Evolutionary conservation across 1,139 yeast species (phyloP).

Genomic region (Zygoascus hellenicus): DNA sequence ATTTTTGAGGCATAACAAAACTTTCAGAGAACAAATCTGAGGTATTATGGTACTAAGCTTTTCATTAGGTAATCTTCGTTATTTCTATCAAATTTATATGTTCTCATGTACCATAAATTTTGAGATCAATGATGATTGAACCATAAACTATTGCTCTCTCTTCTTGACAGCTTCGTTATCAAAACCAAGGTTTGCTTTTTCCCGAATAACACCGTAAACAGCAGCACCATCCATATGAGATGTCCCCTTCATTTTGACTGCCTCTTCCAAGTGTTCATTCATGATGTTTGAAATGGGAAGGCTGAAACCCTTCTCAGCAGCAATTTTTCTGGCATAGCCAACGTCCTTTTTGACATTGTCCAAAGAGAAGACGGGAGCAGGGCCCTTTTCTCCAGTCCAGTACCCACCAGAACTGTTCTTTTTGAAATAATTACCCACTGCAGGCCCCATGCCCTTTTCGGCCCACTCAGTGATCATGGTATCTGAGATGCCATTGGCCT

Average conservation of each 20-base stretch:
- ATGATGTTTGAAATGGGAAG: slow-evolving; percentile 23
- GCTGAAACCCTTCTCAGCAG: slow-evolving; percentile 18
- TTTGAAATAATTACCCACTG: slow-evolving; percentile 20
- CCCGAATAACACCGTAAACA: slow-evolving; percentile 29
- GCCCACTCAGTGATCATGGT: slow-evolving; percentile 22
- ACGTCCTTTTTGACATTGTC: slow-evolving; percentile 29
- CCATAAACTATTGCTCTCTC: slow-evolving; percentile 12
- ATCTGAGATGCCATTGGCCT: slow-evolving; percentile 25
- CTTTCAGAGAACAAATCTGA: too few species aligned
- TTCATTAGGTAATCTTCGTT: too few species aligned
- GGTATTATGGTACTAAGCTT: too few species aligned
- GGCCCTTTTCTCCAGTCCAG: slow-evolving; percentile 20
- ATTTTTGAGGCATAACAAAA: too few species aligned
- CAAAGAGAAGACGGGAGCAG: slow-evolving; percentile 24
- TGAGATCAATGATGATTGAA: too few species aligned
- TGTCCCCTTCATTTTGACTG: slow-evolving; percentile 20
- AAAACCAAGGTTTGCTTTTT: slow-evolving; percentile 27
- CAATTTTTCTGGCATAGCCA: slow-evolving; percentile 23
- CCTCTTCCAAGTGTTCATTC: slow-evolving; percentile 20
- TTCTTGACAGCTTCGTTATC: slow-evolving; percentile 24
- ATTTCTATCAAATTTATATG: too few species aligned
- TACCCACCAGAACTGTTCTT: slow-evolving; percentile 21
- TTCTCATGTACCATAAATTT: neutral
- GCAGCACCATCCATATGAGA: slow-evolving; percentile 27
- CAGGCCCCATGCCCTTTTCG: slow-evolving; percentile 20